A percentile compares a stretch with the other conserved stretches of the same genome.
Conservation (phyloP, 371 early-diverging fungal species). For the Choanephora cucurbitarum region DNA sequence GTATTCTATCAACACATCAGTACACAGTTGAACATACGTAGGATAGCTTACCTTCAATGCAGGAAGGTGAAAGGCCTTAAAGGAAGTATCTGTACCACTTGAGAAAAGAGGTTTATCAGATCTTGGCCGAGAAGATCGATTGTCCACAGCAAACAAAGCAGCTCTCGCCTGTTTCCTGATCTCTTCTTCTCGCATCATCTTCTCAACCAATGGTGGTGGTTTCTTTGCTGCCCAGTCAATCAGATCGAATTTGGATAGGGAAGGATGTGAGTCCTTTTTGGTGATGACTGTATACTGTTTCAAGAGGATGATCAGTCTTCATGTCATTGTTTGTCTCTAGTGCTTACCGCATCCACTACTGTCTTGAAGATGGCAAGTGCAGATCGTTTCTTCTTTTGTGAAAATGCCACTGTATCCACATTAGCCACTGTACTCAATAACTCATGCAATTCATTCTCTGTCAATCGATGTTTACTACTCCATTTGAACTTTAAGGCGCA, state of each 20-base stretch:
- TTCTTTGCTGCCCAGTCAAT: conserved; percentile 48
- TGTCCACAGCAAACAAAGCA: conserved; percentile 16
- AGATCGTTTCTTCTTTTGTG: conserved; percentile 42
- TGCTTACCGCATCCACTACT: conserved; percentile 51
- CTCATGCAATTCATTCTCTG: conserved; percentile 26
- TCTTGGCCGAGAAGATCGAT: conserved; percentile 17
- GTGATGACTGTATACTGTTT: conserved; percentile 50
- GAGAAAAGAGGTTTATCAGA: conserved; percentile 39
- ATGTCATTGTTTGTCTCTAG: background rate
- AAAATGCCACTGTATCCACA: conserved; percentile 41
- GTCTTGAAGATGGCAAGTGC: conserved; percentile 47
- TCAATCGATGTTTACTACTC: conserved; percentile 45
- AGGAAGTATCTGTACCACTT: conserved; percentile 22
- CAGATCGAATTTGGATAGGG: conserved; percentile 36
- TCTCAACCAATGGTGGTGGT: conserved; percentile 47
- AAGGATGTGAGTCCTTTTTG: conserved; percentile 38
- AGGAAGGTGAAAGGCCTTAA: conserved; percentile 35
- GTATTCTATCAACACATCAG: no score
- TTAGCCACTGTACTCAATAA: conserved; percentile 32
- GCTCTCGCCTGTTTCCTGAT: conserved; percentile 34
- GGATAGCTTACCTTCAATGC: conserved; percentile 27
- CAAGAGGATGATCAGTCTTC: no score
- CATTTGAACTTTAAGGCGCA: conserved; percentile 49
- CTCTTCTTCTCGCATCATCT: conserved; percentile 32
- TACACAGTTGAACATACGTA: no score